phyloP scores from a whole-genome alignment of 208 protist species.

The Crithidia expoeki region DNA sequence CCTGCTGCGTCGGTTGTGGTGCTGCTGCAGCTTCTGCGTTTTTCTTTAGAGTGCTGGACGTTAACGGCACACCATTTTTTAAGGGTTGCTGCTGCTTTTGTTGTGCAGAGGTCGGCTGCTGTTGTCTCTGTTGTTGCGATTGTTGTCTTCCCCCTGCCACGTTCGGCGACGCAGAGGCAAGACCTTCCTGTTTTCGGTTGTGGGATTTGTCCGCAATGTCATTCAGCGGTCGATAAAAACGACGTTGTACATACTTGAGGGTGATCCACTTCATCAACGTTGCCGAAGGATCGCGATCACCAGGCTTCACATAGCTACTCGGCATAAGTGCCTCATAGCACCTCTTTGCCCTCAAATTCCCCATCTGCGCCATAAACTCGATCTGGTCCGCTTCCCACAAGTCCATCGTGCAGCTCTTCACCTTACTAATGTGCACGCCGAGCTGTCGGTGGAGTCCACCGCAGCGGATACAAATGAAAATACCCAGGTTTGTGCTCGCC shows the following conservation, averaged over 20 bases:
- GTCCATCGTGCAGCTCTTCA: conserved; percentile 89
- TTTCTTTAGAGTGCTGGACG: neutral
- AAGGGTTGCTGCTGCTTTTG: neutral
- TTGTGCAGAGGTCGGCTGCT: conserved; percentile 1
- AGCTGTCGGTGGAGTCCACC: conserved; percentile 92
- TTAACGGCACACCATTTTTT: neutral
- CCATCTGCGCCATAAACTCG: conserved; percentile 65
- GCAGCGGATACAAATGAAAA: conserved; percentile 92
- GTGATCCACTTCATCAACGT: conserved; percentile 67
- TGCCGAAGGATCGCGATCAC: conserved; percentile 36
- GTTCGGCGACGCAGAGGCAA: neutral
- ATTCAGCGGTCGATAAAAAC: conserved; percentile 36
- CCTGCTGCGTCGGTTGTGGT: neutral
- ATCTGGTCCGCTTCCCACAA: conserved; percentile 78
- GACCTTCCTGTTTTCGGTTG: neutral
- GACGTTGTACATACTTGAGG: conserved; percentile 72
- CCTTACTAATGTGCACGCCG: conserved; percentile 89
- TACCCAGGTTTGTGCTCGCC: conserved; percentile 79
- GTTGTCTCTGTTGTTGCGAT: neutral
- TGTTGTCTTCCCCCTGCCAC: neutral
- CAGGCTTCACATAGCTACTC: conserved; percentile 43
- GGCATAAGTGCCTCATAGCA: conserved; percentile 66
- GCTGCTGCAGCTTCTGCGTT: neutral
- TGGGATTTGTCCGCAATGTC: neutral
- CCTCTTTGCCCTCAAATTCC: conserved; percentile 47